A percentile compares a stretch with the other conserved stretches of the same genome.
These are phyloP conservation scores for Aschersonia sp. DNA, from an alignment of 2,329 filamentous ascomycete species.

Conservation along the genomic window DNA sequence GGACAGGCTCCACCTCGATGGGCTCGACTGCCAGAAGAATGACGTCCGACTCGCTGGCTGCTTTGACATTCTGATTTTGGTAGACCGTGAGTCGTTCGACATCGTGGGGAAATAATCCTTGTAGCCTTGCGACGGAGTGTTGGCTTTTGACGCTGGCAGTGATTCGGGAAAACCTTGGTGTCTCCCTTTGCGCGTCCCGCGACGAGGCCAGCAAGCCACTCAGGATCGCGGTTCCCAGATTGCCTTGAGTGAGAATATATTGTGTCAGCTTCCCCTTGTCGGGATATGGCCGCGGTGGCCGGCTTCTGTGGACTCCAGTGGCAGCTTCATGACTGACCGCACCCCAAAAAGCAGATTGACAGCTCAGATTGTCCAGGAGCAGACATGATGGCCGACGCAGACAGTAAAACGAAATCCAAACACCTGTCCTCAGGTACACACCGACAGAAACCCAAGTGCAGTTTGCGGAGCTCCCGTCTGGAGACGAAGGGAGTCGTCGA, in stretches of 20 bases:
- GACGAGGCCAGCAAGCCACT: slow-evolving; percentile 8
- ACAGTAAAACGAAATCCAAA: too few relatives aligned
- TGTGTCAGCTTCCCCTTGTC: too few relatives aligned
- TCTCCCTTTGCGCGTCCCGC: slow-evolving; percentile 1
- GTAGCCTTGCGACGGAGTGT: slow-evolving; percentile 9
- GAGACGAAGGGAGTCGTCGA: too few relatives aligned
- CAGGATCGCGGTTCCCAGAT: slow-evolving; percentile 17
- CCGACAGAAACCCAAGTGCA: too few relatives aligned
- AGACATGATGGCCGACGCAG: not conserved
- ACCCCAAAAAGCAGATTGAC: not conserved
- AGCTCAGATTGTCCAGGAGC: not conserved
- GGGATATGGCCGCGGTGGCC: not conserved
- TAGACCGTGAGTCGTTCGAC: slow-evolving; percentile 10
- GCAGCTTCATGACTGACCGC: not conserved
- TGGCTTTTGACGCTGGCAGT: slow-evolving; percentile 16
- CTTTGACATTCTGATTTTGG: slow-evolving; percentile 18
- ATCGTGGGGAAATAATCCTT: slow-evolving; percentile 7
- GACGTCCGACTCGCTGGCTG: slow-evolving; percentile 20
- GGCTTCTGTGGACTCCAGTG: not conserved
- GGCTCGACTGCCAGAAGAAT: slow-evolving; percentile 33
- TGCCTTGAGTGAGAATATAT: slow-evolving; percentile 9
- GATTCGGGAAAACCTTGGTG: slow-evolving; percentile 11
- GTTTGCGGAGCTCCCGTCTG: too few relatives aligned
- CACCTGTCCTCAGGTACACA: too few relatives aligned
- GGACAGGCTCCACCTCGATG: slow-evolving; percentile 20